Evolutionary conservation across 768 basidiomycete genomes (phyloP).

Genomic region (Mycena galericulata): DNA sequence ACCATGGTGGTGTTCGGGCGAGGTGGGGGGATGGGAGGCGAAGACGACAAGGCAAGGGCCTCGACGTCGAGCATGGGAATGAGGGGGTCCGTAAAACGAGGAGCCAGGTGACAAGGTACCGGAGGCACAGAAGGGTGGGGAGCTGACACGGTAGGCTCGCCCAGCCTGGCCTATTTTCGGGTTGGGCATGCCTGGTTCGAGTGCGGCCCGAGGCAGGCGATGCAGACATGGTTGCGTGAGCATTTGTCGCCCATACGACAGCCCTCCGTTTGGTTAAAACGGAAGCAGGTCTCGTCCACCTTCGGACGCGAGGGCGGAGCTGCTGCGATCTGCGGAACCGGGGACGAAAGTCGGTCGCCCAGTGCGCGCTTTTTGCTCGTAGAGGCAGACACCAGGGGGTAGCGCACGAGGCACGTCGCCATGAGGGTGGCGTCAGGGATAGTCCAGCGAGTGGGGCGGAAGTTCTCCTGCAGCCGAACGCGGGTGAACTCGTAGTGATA

Average conservation of each 20-base stretch:
- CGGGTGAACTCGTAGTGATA: slow-evolving; percentile 14
- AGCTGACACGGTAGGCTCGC: no score
- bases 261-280: neutral
- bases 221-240: neutral
- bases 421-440: slow-evolving; percentile 9
- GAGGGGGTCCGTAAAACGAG: slow-evolving; percentile 9
- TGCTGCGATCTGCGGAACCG: no score
- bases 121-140: no score
- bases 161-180: no score
- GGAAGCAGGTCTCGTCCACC: no score
- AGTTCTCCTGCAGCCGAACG: slow-evolving; percentile 10
- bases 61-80: neutral
- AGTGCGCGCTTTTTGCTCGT: no score
- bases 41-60: neutral
- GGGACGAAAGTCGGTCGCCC: no score
- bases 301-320: no score
- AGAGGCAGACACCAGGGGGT: no score
- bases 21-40: neutral
- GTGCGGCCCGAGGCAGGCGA: no score
- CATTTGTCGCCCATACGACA: neutral
- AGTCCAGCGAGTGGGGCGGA: slow-evolving; percentile 8
- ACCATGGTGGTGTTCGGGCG: slow-evolving; percentile 10
- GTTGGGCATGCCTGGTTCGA: no score
- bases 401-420: slow-evolving; percentile 2
- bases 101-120: slow-evolving; percentile 3